phyloP scores from a whole-genome alignment of 208 protist species.

The Trypanosoma cruzi region DNA sequence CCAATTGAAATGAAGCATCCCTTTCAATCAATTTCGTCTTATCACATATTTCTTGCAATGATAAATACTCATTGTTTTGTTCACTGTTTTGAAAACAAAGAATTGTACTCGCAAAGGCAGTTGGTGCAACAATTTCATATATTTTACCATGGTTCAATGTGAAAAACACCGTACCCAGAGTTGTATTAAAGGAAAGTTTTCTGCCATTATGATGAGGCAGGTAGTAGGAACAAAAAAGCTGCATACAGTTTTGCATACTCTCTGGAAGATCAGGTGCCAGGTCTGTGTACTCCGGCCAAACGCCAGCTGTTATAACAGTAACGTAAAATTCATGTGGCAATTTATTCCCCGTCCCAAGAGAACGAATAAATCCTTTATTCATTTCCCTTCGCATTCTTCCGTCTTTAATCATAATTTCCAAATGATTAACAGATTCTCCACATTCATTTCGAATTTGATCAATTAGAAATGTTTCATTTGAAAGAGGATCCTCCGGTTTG shows the following conservation, averaged over 20 bases:
- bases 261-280: conserved; percentile 41
- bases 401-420: conserved; percentile 79
- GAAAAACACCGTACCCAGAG: conserved; percentile 66
- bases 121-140: conserved; percentile 64
- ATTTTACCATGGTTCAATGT: conserved; percentile 37
- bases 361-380: conserved; percentile 25
- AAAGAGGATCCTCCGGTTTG: conserved; percentile 38
- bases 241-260: conserved; percentile 54
- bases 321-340: conserved; percentile 62
- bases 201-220: conserved; percentile 65
- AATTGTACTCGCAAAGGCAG: conserved; percentile 72
- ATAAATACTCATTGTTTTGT: conserved; percentile 5
- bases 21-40: conserved; percentile 16
- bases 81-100: conserved; percentile 33
- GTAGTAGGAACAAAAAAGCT: conserved; percentile 69
- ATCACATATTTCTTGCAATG: conserved; percentile 23
- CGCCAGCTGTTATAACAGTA: conserved; percentile 61
- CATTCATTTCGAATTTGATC: conserved; percentile 50
- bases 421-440: conserved; percentile 46
- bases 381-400: conserved; percentile 27
- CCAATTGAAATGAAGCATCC: conserved; percentile 22
- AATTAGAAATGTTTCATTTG: conserved; percentile 48
- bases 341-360: conserved; percentile 1
- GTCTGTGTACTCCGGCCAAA: conserved; percentile 64
- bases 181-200: conserved; percentile 68